These are phyloP conservation scores for Secale cereale DNA, from an alignment of 176 grass and related monocot species.

Conservation along the genomic window DNA sequence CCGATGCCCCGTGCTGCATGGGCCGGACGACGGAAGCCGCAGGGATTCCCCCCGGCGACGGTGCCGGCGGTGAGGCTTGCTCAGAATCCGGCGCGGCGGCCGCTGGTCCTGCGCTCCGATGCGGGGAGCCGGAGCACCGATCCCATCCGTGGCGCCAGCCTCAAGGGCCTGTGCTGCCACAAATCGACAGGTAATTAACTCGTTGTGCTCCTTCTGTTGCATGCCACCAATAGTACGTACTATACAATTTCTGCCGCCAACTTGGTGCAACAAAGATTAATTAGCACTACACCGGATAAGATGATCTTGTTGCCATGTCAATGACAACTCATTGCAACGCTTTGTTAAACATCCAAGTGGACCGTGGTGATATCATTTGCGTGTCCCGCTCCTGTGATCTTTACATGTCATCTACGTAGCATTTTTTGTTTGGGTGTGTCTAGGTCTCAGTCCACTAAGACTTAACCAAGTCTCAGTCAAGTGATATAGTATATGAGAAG, in stretches of 20 bases:
- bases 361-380: not conserved
- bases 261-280: not conserved
- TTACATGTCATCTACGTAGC: not conserved
- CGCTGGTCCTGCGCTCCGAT: not conserved
- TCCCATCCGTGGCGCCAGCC: not conserved
- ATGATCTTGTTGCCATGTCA: not conserved
- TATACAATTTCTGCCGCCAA: not conserved
- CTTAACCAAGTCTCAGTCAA: no score
- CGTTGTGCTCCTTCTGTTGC: not conserved
- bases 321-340: not conserved
- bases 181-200: constrained; percentile 8
- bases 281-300: not conserved
- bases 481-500: no score
- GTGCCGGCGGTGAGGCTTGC: not conserved
- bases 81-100: not conserved
- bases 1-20: constrained; percentile 9
- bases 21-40: not conserved
- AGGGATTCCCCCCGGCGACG: not conserved
- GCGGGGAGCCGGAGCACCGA: not conserved
- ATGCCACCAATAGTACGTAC: no score
- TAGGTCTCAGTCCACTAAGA: no score
- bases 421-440: no score
- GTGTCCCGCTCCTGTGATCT: not conserved
- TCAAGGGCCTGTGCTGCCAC: constrained; percentile 19
- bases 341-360: not conserved